Percentiles rank a stretch among this genome's conserved stretches.
Conservation (phyloP, 192 early-diverging fungal genomes). For the Spinellus fusiger region DNA sequence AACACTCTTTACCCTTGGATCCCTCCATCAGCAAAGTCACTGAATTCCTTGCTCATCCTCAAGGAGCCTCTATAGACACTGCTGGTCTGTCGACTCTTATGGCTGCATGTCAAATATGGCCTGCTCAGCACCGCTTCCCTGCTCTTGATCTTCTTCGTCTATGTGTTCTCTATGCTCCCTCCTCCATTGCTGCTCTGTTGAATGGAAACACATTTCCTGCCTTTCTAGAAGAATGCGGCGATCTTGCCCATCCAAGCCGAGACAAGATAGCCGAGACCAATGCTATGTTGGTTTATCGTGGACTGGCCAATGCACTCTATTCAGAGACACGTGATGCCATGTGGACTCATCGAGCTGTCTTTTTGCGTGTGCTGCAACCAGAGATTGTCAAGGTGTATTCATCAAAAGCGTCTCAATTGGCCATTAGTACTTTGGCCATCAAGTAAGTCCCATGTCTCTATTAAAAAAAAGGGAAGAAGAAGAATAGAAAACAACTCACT, state of each 20-base stretch:
- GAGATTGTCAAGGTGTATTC: conserved; percentile 30
- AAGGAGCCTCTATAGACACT: conserved; percentile 7
- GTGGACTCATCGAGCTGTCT: conserved; percentile 14
- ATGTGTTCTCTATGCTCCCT: conserved; percentile 45
- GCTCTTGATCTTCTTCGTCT: conserved; percentile 82
- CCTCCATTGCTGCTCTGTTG: conserved; percentile 23
- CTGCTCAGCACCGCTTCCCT: conserved; percentile 64
- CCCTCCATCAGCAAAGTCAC: conserved; percentile 28
- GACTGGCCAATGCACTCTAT: conserved; percentile 68
- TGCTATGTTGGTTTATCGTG: conserved; percentile 70
- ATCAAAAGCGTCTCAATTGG: conserved; percentile 14
- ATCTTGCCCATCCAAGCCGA: conserved; percentile 7
- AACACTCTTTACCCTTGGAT: conserved; percentile 30
- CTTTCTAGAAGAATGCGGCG: conserved; percentile 32
- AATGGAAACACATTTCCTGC: too few species aligned
- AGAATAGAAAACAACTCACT: too few species aligned
- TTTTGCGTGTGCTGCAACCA: conserved; percentile 24
- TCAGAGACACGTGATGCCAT: conserved; percentile 38
- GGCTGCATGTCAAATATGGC: conserved; percentile 63
- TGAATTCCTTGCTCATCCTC: conserved; percentile 34
- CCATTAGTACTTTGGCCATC: conserved; percentile 20
- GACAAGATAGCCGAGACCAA: conserved; percentile 54
- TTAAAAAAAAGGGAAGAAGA: too few species aligned
- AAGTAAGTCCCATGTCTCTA: conserved; percentile 19
- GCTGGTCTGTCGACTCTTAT: conserved; percentile 39